phyloP scores from a whole-genome alignment of 2,329 filamentous ascomycete species.

The Sporothrix curviconia region DNA sequence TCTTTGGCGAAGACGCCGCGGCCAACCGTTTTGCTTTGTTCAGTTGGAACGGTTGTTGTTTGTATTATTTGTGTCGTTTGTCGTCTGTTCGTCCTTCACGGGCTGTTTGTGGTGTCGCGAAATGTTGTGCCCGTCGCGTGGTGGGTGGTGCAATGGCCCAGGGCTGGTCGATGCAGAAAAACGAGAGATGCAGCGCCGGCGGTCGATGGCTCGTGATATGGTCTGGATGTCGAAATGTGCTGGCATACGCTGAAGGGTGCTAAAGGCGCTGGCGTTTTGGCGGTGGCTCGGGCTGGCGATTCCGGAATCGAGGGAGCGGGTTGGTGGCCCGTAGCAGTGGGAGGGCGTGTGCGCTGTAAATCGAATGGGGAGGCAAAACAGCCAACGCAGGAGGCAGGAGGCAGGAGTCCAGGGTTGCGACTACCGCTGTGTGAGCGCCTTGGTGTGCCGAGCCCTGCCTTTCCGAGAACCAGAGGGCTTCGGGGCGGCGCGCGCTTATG shows the following conservation, averaged over 20 bases:
- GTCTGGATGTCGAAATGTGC: too few species aligned
- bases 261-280: too few species aligned
- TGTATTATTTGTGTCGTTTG: background rate
- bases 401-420: background rate
- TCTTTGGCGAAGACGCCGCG: background rate
- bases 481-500: too few species aligned
- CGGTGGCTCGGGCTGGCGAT: slow-evolving; percentile 5
- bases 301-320: slow-evolving; percentile 2
- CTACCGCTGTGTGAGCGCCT: background rate
- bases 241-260: too few species aligned
- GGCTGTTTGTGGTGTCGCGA: too few species aligned
- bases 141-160: slow-evolving; percentile 9
- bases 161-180: slow-evolving; percentile 1
- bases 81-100: too few species aligned
- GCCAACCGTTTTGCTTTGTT: too few species aligned
- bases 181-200: background rate
- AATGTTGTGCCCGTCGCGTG: background rate
- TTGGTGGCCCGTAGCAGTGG: background rate
- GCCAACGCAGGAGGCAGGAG: background rate
- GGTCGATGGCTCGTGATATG: background rate
- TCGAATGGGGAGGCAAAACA: background rate
- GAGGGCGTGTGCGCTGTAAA: background rate
- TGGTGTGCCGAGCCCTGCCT: too few species aligned
- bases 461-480: too few species aligned
- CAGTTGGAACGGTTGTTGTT: background rate